Percentiles rank a stretch among this genome's conserved stretches.
Conservation (phyloP, 169 alveolate species). For the Eimeria brunetti region DNA sequence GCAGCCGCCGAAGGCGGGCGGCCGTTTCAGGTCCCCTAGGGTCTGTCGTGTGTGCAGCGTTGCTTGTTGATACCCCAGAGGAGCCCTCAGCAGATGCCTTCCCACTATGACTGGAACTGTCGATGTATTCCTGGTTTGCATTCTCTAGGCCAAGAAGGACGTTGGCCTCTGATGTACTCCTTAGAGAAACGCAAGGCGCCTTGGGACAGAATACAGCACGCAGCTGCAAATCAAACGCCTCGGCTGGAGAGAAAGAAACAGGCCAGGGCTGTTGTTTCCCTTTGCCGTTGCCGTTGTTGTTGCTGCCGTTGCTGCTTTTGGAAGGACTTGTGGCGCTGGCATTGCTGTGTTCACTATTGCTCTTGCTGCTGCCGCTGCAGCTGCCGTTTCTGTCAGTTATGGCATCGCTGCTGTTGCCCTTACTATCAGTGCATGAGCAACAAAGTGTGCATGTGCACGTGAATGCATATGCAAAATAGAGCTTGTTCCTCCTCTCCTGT, state of each 20-base stretch:
- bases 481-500: conserved; percentile 11
- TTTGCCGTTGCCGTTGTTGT: background rate
- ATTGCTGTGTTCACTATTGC: background rate
- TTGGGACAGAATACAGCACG: conserved; percentile 20
- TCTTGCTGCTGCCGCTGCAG: background rate
- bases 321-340: background rate
- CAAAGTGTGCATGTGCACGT: conserved; percentile 41
- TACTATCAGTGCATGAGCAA: conserved; percentile 2
- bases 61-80: background rate
- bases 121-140: background rate
- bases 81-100: background rate
- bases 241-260: conserved; percentile 33
- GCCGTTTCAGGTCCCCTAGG: conserved; percentile 20
- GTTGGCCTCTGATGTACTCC: conserved; percentile 2
- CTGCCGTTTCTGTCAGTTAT: background rate
- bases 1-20: conserved; percentile 25
- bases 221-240: conserved; percentile 65
- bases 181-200: background rate
- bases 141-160: conserved; percentile 7
- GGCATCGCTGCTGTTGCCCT: conserved; percentile 19
- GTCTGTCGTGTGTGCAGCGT: background rate
- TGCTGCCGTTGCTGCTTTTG: conserved; percentile 4
- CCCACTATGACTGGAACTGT: background rate
- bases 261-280: background rate
- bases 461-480: conserved; percentile 33